Evolutionary conservation across 305 asterid species (phyloP), one percentile per base, ranked within the genome.

Genomic region (Plantago rigida): DNA sequence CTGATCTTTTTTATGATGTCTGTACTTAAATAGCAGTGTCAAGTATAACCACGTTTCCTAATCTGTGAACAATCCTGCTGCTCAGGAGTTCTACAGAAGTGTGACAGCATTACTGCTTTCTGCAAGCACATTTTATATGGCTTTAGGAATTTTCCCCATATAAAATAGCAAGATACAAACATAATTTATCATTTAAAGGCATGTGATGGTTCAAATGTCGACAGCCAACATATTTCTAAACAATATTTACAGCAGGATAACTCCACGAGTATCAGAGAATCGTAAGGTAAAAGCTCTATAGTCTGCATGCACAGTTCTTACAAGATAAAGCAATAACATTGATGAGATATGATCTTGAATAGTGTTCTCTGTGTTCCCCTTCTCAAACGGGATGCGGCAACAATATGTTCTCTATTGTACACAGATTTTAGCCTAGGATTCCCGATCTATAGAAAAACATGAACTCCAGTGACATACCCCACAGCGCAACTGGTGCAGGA

Each of bases 401-500:
- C 39, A 31, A 2, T 36, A 36, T 36, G 44, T 7, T 36, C 44
- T 36, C 44, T 36, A 36, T 7, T 8, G 10, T 36, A 36, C 9
- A 36, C 9, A 36, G 9, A 5, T 36, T 36, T 36, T 5, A 5
- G 9, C 44, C 9, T 1, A 36, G 1, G 11, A 8, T 8, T 7
- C 44, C 11, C 6, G 44, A 36, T 36, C 9, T 36, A 36, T 36
- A 36, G 44, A 36, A 6, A 36, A 36, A 36, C 44, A 67, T 59
- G 34, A 47, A 64, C 49, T 64, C 59, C 50, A 67, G 47, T 54
- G 54, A 54, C 94, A 78, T 65, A 93, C 99, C 97, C 99, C 99
- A 78, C 99, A 93, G 70, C 99, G 99, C 78, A 93, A 77, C 81
- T 89, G 99, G 70, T 93, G 99, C 62, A 93, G 79, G 81, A 89